phyloP scores from a whole-genome alignment of 2,329 filamentous ascomycete species.

The Zalaria sp. region DNA sequence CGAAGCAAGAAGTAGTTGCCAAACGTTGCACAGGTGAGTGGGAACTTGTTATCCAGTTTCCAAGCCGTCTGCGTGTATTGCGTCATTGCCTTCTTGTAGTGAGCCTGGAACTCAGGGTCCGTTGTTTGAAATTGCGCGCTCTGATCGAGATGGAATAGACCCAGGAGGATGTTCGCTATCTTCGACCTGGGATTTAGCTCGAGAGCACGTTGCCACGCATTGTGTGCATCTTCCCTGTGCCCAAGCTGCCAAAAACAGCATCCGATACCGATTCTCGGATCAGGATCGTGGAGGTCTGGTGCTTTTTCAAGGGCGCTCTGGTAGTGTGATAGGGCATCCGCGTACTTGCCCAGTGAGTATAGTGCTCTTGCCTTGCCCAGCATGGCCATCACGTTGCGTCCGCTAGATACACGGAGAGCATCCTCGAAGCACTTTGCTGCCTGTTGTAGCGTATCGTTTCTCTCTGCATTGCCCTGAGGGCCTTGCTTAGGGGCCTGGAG shows the following conservation, averaged over 20 bases:
- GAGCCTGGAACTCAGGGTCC: conserved; percentile 66
- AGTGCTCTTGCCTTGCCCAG: conserved; percentile 79
- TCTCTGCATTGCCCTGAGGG: conserved; percentile 52
- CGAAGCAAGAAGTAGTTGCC: conserved; percentile 78
- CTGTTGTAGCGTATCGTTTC: conserved; percentile 64
- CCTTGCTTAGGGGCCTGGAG: conserved; percentile 61
- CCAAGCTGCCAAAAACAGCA: conserved; percentile 96
- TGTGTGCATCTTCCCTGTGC: conserved; percentile 81
- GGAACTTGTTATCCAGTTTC: conserved; percentile 82
- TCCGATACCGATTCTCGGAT: conserved; percentile 89
- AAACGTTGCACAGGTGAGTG: conserved; percentile 81
- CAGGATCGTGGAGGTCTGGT: conserved; percentile 78
- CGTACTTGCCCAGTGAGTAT: conserved; percentile 75
- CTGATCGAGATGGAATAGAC: conserved; percentile 76
- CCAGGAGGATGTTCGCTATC: conserved; percentile 78
- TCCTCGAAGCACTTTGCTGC: conserved; percentile 93
- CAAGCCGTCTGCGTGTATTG: conserved; percentile 89
- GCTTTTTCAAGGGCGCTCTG: conserved; percentile 77
- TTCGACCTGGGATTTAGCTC: conserved; percentile 77
- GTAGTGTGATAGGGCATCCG: conserved; percentile 70
- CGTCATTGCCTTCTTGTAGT: conserved; percentile 90
- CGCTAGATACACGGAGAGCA: conserved; percentile 68
- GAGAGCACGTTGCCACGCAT: conserved; percentile 77
- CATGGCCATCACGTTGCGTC: conserved; percentile 81
- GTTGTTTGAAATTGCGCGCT: conserved; percentile 72